A percentile compares a stretch with the other conserved stretches of the same genome.
phyloP scores from a whole-genome alignment of 2,329 filamentous ascomycete species.

The Tolypocladium amazonense region DNA sequence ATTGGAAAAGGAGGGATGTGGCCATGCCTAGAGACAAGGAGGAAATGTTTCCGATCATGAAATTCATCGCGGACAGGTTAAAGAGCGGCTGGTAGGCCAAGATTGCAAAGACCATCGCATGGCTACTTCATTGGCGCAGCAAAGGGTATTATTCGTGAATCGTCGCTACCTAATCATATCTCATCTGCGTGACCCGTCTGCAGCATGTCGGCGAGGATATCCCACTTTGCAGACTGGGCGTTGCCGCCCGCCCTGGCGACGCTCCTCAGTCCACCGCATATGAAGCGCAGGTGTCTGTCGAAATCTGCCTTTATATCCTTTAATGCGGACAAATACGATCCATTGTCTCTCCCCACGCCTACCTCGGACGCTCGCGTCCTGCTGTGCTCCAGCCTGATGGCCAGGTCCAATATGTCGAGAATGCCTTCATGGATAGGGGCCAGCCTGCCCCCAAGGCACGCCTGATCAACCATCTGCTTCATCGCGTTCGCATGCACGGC shows the following conservation, averaged over 20 bases:
- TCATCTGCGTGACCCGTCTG: constrained; percentile 35
- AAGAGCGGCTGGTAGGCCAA: constrained; percentile 10
- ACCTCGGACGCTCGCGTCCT: constrained; percentile 22
- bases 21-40: constrained; percentile 74
- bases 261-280: constrained; percentile 61
- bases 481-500: constrained; percentile 55
- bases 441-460: constrained; percentile 59
- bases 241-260: constrained; percentile 66
- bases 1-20: constrained; percentile 62
- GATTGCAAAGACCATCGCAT: too few species aligned
- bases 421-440: constrained; percentile 62
- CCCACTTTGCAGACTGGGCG: constrained; percentile 52
- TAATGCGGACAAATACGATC: constrained; percentile 40
- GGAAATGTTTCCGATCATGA: constrained; percentile 86
- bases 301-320: constrained; percentile 50
- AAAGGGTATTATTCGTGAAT: constrained; percentile 12
- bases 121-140: not conserved
- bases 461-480: constrained; percentile 51
- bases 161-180: constrained; percentile 8
- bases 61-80: constrained; percentile 62
- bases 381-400: constrained; percentile 56
- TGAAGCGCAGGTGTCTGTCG: constrained; percentile 55
- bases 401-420: constrained; percentile 66
- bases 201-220: constrained; percentile 70
- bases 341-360: constrained; percentile 17